Base-by-base conservation (phyloP, 179 eudicot species). In the Beta macrorhiza region DNA sequence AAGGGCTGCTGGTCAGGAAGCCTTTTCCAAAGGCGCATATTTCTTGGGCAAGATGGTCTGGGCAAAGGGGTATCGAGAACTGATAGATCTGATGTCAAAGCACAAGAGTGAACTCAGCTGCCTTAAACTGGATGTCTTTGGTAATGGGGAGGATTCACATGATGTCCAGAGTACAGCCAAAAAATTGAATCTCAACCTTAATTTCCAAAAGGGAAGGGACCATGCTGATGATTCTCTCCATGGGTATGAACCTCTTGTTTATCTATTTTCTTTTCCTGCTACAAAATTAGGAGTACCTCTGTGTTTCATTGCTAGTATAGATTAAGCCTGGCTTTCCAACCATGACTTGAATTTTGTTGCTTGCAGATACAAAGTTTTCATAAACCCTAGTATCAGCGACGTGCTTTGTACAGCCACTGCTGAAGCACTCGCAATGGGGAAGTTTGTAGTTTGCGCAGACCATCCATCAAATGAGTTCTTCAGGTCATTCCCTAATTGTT, bases 391-490 rank as follows among this genome's bases (percentile, higher is more conserved):
- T 77, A 88, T 94, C 52, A 96, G 97, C 55, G 99, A 96, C 70
- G 99, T 96, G 79, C 94, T 96, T 72, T 96, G 99, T 88, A 96
- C 99, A 5, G 98, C 99, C 44, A 96, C 99, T 16, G 98, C 99
- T 4, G 99, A 96, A 84, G 99, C 99, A 16, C 97, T 96, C 61
- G 99, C 98, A 22, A 96, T 96, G 99, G 99, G 99, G 14, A 96
- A 96, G 83, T 91, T 96, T 82, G 99, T 96, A 32, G 95, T 96
- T 64, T 96, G 99, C 72, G 98, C 98, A 17, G 95, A 96, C 75
- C 99, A 96, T 74, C 99, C 99, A 45, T 94, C 99, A n/a, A 96
- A 96, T 25, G 97, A 96, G 70, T 96, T 96, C 83, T 96, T 96
- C 87, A 86, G 86, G 82, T 91, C 94, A 80, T 96, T 96, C 79